phyloP scores from a whole-genome alignment of 257 asterid species.

The Penstemon barbatus region DNA sequence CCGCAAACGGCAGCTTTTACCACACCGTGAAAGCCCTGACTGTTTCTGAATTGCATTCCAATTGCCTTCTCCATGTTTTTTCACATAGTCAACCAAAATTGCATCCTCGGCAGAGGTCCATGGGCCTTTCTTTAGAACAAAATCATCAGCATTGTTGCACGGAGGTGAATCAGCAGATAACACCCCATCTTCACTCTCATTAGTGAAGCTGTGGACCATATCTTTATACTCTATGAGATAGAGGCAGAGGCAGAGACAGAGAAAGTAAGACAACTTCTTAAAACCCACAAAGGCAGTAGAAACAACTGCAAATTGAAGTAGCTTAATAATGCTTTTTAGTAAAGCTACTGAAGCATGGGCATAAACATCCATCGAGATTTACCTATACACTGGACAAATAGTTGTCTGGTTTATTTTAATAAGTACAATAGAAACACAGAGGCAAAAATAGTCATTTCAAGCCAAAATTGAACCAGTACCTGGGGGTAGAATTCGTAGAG shows the following conservation, averaged over 20 bases:
- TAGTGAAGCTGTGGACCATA: conserved; percentile 45
- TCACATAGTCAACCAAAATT: conserved; percentile 60
- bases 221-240: not conserved
- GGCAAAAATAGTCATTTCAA: not conserved
- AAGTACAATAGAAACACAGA: conserved; percentile 25
- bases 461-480: not conserved
- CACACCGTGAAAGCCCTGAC: conserved; percentile 68
- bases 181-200: conserved; percentile 51
- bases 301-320: conserved; percentile 1
- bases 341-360: conserved; percentile 23
- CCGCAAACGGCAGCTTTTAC: conserved; percentile 67
- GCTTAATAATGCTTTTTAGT: conserved; percentile 13
- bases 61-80: conserved; percentile 67
- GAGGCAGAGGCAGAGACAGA: not conserved
- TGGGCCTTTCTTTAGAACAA: conserved; percentile 64
- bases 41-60: conserved; percentile 76
- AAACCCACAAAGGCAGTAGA: conserved; percentile 24
- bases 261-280: conserved; percentile 15
- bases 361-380: conserved; percentile 5
- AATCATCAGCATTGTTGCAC: conserved; percentile 49
- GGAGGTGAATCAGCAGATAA: conserved; percentile 56
- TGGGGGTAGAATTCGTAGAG: not conserved
- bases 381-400: conserved; percentile 8
- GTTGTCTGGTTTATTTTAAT: conserved; percentile 26
- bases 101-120: conserved; percentile 73